Conservation (phyloP, 768 basidiomycete genomes). For the Rhodocollybia butyracea region DNA sequence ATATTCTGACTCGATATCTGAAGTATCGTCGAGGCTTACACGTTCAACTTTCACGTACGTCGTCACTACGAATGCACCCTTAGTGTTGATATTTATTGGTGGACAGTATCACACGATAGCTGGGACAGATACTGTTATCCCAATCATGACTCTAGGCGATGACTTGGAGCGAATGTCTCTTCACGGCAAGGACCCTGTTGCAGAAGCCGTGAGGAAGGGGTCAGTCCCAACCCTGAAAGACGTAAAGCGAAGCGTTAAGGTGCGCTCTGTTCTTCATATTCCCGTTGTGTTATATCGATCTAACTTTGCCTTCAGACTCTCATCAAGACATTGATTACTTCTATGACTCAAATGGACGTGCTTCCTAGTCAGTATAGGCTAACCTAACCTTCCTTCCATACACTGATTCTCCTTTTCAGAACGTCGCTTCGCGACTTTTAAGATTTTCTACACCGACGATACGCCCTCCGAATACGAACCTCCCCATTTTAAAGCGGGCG, state of each 20-base stretch:
- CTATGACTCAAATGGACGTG: constrained; percentile 77
- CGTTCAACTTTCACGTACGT: constrained; percentile 77
- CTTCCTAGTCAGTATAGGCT: constrained; percentile 58
- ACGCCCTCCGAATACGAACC: constrained; percentile 86
- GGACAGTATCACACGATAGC: constrained; percentile 65
- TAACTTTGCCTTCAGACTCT: constrained; percentile 44
- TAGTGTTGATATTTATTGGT: background rate
- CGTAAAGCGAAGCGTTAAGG: constrained; percentile 81
- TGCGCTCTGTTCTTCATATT: constrained; percentile 17
- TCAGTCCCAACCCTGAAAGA: constrained; percentile 71
- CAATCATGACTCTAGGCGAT: constrained; percentile 72
- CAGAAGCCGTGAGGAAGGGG: constrained; percentile 56
- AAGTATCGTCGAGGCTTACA: constrained; percentile 86
- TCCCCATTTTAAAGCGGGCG: constrained; percentile 71
- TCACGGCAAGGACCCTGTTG: constrained; percentile 51
- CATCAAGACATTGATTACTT: constrained; percentile 73
- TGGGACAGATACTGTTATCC: constrained; percentile 56
- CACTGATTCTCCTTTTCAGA: constrained; percentile 34
- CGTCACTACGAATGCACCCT: background rate
- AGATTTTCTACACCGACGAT: constrained; percentile 77
- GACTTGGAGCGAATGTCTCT: constrained; percentile 51
- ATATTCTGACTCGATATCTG: constrained; percentile 1
- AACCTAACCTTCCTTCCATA: background rate
- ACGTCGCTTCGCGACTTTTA: constrained; percentile 85
- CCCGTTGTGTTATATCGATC: background rate